Evolutionary conservation across 2,329 filamentous ascomycete genomes (phyloP).

Genomic region (Pseudocercospora ulei): DNA sequence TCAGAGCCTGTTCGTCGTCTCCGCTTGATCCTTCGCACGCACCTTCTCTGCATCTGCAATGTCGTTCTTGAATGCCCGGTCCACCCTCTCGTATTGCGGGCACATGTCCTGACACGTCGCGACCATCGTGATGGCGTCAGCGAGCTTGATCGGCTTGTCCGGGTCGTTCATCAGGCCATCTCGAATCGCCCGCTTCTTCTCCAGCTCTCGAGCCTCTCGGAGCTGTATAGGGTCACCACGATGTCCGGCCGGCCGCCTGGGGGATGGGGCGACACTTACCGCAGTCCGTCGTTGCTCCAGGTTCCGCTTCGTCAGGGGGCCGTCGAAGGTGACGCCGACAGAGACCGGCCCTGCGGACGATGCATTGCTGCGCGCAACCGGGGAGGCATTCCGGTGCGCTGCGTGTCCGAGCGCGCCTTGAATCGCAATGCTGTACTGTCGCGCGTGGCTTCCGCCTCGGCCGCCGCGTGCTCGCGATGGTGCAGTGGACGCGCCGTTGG

Average conservation of each 20-base stretch:
- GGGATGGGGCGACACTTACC: slow-evolving; percentile 18
- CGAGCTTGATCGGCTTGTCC: slow-evolving; percentile 50
- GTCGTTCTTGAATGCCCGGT: slow-evolving; percentile 53
- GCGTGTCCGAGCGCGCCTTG: slow-evolving; percentile 4
- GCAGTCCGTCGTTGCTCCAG: slow-evolving; percentile 22
- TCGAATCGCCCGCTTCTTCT: slow-evolving; percentile 45
- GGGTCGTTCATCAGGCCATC: slow-evolving; percentile 50
- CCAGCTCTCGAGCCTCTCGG: slow-evolving; percentile 43
- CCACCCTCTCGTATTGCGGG: slow-evolving; percentile 53
- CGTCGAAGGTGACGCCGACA: not conserved
- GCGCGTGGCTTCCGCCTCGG: slow-evolving; percentile 11
- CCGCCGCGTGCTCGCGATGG: slow-evolving; percentile 8
- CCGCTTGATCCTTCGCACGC: slow-evolving; percentile 22
- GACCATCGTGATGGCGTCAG: slow-evolving; percentile 52
- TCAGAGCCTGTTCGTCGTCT: slow-evolving; percentile 20
- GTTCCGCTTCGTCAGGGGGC: slow-evolving; percentile 14
- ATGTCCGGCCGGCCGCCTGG: slow-evolving; percentile 23
- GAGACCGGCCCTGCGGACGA: not conserved
- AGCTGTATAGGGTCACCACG: slow-evolving; percentile 33
- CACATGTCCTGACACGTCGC: slow-evolving; percentile 57
- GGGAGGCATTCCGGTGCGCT: slow-evolving; percentile 6
- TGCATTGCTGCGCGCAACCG: slow-evolving; percentile 5
- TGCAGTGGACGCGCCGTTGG: slow-evolving; percentile 10
- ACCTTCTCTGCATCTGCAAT: slow-evolving; percentile 53
- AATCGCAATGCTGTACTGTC: slow-evolving; percentile 6